These are phyloP conservation scores for Ceratocystis papillata DNA, from an alignment of 2,329 filamentous ascomycete species.

Conservation along the genomic window DNA sequence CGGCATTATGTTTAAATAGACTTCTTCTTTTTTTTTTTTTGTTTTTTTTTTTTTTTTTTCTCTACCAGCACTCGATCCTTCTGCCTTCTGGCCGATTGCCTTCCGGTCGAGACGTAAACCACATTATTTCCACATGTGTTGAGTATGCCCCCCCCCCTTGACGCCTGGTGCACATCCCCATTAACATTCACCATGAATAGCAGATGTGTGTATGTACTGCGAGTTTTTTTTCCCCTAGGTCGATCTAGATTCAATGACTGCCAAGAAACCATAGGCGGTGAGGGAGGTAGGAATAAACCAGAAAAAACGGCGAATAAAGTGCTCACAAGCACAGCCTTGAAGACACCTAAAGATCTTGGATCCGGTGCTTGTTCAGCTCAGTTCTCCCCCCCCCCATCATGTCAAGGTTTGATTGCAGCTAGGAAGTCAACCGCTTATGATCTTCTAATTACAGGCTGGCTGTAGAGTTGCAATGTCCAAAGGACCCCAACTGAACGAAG, in stretches of 20 bases:
- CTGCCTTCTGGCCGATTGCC: background rate
- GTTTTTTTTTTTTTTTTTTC: background rate
- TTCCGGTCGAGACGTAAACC: background rate
- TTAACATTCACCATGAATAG: background rate
- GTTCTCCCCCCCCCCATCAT: background rate
- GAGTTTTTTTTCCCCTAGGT: background rate
- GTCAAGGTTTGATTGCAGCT: background rate
- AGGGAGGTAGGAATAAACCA: background rate
- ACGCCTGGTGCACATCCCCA: background rate
- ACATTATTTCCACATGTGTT: background rate
- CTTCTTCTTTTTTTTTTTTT: background rate
- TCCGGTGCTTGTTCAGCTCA: background rate
- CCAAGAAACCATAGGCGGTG: background rate
- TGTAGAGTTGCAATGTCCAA: conserved; percentile 1
- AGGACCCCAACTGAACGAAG: background rate
- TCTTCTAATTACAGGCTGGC: background rate
- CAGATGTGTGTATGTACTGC: background rate
- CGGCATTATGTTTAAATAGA: background rate
- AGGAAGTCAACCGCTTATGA: background rate
- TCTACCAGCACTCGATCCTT: background rate
- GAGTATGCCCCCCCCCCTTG: background rate
- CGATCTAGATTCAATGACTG: background rate
- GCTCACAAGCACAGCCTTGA: background rate
- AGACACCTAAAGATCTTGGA: background rate
- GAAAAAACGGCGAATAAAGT: background rate